Evolutionary conservation across 257 asterid genomes (phyloP).

Genomic region (Galeopsis tetrahit): DNA sequence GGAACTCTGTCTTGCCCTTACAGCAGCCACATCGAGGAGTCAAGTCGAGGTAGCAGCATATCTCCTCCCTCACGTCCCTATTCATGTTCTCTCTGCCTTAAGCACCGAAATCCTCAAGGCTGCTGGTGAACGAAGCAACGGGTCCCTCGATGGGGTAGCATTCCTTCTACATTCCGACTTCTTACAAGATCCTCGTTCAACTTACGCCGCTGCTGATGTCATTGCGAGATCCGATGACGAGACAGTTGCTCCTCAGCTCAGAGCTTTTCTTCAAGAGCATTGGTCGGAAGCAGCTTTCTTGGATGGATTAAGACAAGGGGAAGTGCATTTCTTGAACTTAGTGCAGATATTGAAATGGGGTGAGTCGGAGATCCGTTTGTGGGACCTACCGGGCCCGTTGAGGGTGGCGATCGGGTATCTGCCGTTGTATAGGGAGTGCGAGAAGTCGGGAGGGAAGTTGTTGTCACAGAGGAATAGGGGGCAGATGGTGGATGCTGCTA

Average conservation of each 20-base stretch:
- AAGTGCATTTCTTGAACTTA: constrained; percentile 58
- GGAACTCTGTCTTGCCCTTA: constrained; percentile 81
- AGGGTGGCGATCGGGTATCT: constrained; percentile 72
- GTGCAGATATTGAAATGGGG: constrained; percentile 57
- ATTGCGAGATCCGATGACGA: constrained; percentile 67
- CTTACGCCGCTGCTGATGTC: constrained; percentile 73
- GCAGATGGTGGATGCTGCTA: constrained; percentile 66
- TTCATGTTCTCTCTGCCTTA: constrained; percentile 69
- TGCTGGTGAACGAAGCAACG: constrained; percentile 73
- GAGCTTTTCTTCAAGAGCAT: constrained; percentile 60
- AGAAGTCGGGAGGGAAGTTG: constrained; percentile 57
- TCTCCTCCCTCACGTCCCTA: constrained; percentile 78
- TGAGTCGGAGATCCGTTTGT: constrained; percentile 45
- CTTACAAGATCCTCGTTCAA: constrained; percentile 63
- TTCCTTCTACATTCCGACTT: constrained; percentile 74
- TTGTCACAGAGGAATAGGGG: constrained; percentile 70
- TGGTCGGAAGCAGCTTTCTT: constrained; percentile 75
- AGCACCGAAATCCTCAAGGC: constrained; percentile 77
- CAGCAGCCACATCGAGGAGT: constrained; percentile 76
- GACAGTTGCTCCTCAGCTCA: constrained; percentile 63
- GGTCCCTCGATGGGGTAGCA: constrained; percentile 72
- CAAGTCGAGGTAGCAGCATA: constrained; percentile 67
- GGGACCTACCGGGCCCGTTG: constrained; percentile 69
- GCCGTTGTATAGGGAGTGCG: constrained; percentile 71
- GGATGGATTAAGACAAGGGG: constrained; percentile 60